A percentile compares a stretch with the other conserved stretches of the same genome.
These are phyloP conservation scores for Ganoderma sinense DNA, from an alignment of 1,284 basidiomycete species.

Conservation along the genomic window DNA sequence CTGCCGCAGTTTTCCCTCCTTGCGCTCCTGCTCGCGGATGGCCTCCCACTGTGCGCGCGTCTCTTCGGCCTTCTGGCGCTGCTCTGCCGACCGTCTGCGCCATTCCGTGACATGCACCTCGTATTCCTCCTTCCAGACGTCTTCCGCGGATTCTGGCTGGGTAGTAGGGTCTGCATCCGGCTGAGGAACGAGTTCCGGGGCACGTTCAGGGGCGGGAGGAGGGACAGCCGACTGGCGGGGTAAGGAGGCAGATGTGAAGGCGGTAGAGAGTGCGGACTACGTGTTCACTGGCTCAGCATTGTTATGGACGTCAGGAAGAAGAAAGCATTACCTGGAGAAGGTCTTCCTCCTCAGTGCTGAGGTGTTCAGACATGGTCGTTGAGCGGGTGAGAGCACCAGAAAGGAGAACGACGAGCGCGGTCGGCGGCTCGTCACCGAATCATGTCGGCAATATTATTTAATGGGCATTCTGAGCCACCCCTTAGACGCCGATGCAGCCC, in stretches of 20 bases:
- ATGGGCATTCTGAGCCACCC: neutral
- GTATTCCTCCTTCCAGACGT: constrained; percentile 68
- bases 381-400: neutral
- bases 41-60: constrained; percentile 79
- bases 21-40: constrained; percentile 50
- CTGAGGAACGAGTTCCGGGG: constrained; percentile 18
- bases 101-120: constrained; percentile 75
- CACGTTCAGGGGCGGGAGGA: constrained; percentile 22
- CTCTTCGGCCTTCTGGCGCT: constrained; percentile 77
- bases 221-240: constrained; percentile 35
- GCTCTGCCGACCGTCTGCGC: constrained; percentile 77
- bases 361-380: constrained; percentile 36
- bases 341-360: constrained; percentile 39
- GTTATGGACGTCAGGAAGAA: neutral
- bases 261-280: constrained; percentile 41
- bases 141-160: constrained; percentile 38
- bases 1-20: constrained; percentile 37
- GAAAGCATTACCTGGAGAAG: constrained; percentile 41
- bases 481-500: constrained; percentile 15
- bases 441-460: no score
- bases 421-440: constrained; percentile 12
- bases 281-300: neutral
- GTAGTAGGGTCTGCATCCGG: constrained; percentile 9
- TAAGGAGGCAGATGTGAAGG: constrained; percentile 35
- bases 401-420: constrained; percentile 11